These are phyloP conservation scores for Boletus sp. DNA, from an alignment of 1,284 basidiomycete species.

Conservation along the genomic window DNA sequence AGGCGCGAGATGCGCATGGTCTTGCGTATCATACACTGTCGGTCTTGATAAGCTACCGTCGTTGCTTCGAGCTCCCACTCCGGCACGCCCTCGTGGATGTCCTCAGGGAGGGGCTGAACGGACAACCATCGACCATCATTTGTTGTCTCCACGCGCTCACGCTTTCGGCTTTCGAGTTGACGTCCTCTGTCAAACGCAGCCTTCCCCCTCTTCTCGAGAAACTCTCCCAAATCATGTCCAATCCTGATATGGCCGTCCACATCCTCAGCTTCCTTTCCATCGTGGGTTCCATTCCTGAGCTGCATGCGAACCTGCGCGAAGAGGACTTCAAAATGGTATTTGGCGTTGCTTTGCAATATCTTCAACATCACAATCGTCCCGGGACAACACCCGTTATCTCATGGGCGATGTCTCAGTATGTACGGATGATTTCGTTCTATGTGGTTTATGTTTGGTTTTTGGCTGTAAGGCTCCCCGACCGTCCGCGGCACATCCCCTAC, in stretches of 20 bases:
- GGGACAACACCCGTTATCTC: conserved; percentile 59
- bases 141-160: conserved; percentile 91
- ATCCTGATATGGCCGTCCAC: conserved; percentile 90
- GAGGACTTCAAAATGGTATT: conserved; percentile 93
- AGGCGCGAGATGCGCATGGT: conserved; percentile 81
- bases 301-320: conserved; percentile 93
- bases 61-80: conserved; percentile 70
- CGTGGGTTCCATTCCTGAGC: conserved; percentile 72
- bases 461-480: conserved; percentile 80
- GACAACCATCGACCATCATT: conserved; percentile 78
- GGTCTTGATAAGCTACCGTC: conserved; percentile 85
- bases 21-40: conserved; percentile 86
- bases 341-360: conserved; percentile 91
- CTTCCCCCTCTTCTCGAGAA: conserved; percentile 83
- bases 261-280: conserved; percentile 92
- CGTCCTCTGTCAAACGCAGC: conserved; percentile 77
- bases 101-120: conserved; percentile 79
- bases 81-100: conserved; percentile 79
- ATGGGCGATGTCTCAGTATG: conserved; percentile 93
- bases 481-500: conserved; percentile 80
- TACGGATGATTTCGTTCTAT: conserved; percentile 90
- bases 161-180: conserved; percentile 86
- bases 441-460: conserved; percentile 96
- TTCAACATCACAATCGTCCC: conserved; percentile 84
- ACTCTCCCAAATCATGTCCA: conserved; percentile 92